Evolutionary conservation across 768 basidiomycete genomes (phyloP).

Genomic region (Cystobasidium ongulense): DNA sequence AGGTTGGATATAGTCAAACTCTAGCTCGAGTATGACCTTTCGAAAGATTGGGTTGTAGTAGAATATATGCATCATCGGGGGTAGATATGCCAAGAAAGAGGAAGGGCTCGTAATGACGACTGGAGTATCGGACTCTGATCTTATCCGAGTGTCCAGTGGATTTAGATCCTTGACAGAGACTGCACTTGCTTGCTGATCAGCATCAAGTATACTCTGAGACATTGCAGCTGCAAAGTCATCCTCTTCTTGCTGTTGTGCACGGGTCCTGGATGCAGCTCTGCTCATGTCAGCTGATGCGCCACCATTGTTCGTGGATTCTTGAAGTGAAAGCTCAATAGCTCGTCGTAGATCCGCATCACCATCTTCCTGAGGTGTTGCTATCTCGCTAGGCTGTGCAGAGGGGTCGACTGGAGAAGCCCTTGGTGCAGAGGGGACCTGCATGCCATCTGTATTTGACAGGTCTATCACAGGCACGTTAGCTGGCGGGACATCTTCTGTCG

Average conservation of each 20-base stretch:
- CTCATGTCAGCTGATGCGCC: constrained; percentile 7
- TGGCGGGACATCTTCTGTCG: not conserved
- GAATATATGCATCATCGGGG: constrained; percentile 11
- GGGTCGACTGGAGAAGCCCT: not conserved
- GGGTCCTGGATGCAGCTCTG: not conserved
- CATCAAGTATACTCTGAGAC: constrained; percentile 4
- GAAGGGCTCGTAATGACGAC: constrained; percentile 1
- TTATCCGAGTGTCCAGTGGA: not conserved
- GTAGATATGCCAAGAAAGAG: constrained; percentile 3
- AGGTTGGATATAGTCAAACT: not conserved
- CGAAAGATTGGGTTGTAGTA: constrained; percentile 15
- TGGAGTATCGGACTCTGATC: not conserved
- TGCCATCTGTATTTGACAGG: not conserved
- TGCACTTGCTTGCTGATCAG: not conserved
- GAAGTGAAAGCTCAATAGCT: not conserved
- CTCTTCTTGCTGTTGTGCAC: constrained; percentile 19
- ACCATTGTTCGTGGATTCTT: not conserved
- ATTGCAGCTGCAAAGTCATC: constrained; percentile 21
- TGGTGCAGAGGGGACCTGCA: not conserved
- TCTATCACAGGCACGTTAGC: not conserved
- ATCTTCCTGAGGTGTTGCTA: not conserved
- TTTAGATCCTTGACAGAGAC: not conserved
- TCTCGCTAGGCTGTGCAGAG: not conserved
- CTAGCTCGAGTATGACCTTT: not conserved
- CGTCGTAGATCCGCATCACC: not conserved